Conservation (phyloP, 108 stramenopile species). For the Skeletonema grethae region DNA sequence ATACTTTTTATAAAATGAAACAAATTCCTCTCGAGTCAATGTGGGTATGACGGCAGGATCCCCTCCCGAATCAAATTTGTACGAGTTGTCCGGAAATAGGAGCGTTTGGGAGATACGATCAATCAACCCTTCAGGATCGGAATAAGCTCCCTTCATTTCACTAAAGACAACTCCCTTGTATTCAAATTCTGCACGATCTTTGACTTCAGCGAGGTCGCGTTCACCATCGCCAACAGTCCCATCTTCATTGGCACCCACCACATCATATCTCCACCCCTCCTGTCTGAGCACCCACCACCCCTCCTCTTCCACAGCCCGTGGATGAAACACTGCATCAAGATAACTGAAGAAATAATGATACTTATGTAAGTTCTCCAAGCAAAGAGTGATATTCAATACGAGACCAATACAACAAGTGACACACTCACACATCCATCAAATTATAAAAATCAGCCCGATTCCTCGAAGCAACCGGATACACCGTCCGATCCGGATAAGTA, state of each 20-base stretch:
- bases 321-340: conserved; percentile 93
- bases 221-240: background rate
- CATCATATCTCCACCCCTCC: conserved; percentile 95
- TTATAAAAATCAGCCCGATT: conserved; percentile 87
- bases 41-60: conserved; percentile 86
- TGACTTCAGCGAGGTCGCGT: conserved; percentile 6
- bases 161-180: conserved; percentile 93
- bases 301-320: conserved; percentile 70
- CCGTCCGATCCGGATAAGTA: conserved; percentile 93
- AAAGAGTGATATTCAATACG: no score
- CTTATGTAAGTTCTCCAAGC: no score
- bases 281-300: conserved; percentile 82
- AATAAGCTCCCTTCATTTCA: conserved; percentile 94
- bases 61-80: conserved; percentile 84
- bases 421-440: conserved; percentile 76
- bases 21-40: conserved; percentile 81
- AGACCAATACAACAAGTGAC: no score
- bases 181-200: conserved; percentile 32
- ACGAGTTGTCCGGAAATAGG: conserved; percentile 89
- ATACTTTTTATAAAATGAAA: conserved; percentile 81
- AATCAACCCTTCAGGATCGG: conserved; percentile 79
- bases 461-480: conserved; percentile 77
- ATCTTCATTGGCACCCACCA: conserved; percentile 39
- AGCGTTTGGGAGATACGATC: conserved; percentile 69
- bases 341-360: conserved; percentile 4